Conservation (phyloP, 2,329 filamentous ascomycete genomes). For the Thyridium curvatum region DNA sequence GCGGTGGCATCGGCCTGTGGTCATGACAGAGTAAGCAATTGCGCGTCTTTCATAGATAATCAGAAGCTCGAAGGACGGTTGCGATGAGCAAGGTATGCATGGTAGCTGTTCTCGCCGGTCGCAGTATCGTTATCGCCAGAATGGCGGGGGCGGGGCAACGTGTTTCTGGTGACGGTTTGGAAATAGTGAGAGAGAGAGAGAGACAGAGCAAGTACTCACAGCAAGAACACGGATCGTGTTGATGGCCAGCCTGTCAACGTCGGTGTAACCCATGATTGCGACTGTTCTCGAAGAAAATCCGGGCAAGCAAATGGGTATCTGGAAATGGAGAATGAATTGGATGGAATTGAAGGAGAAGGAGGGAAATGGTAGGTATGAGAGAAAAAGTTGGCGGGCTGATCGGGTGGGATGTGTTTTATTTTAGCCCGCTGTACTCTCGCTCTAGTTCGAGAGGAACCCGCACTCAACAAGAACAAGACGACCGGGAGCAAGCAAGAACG, state of each 20-base stretch:
- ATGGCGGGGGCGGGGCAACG: conserved; percentile 15
- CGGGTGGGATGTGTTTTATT: too few relatives aligned
- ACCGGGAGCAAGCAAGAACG: too few relatives aligned
- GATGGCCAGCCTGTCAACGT: conserved; percentile 84
- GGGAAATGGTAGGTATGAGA: conserved; percentile 7
- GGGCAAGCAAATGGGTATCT: conserved; percentile 4
- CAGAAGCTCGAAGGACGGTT: too few relatives aligned
- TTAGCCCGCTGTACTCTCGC: too few relatives aligned
- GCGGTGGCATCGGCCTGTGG: conserved; percentile 90
- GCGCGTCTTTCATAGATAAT: conserved; percentile 2
- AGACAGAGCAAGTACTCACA: conserved; percentile 57
- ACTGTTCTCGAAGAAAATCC: conserved; percentile 8
- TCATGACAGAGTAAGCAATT: conserved; percentile 12
- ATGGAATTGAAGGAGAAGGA: conserved; percentile 8
- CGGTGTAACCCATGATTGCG: conserved; percentile 77
- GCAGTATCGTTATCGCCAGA: not conserved
- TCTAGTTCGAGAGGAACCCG: too few relatives aligned
- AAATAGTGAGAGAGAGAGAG: conserved; percentile 5
- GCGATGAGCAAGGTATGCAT: not conserved
- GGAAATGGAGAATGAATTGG: conserved; percentile 5
- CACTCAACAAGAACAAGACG: too few relatives aligned
- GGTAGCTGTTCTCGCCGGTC: conserved; percentile 3
- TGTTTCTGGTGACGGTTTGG: too few relatives aligned
- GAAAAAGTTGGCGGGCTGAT: not conserved
- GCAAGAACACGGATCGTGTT: conserved; percentile 97